Base-by-base conservation (phyloP, 2,329 filamentous ascomycete species). In the Penicillium sp. region DNA sequence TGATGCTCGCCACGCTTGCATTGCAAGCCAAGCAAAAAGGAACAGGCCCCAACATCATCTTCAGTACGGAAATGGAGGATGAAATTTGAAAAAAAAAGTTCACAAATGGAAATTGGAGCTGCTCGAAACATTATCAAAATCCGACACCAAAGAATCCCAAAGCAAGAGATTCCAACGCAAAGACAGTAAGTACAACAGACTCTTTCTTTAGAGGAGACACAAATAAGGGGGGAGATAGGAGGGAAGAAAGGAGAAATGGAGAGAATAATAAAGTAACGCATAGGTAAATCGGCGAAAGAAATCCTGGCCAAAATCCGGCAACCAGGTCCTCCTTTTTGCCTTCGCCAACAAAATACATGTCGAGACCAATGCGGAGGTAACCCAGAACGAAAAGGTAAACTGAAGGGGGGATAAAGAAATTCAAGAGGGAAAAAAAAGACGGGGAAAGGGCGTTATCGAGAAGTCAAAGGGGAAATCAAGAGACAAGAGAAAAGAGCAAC, bases 331-430 rank as follows among this genome's bases (percentile, higher is more conserved):
- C 43, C 53, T 56, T 55, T 53, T 55, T 53, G 61, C 53, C 51
- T 44, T 50, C 43, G 46, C 58, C 53, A 50, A 62, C 56, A 62
- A 55, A 59, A 61, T 60, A 67, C 55, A 67, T 62, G 58, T 59
- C 57, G 59, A 65, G 63, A 61, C 60, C 58, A 55, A 64, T 61
- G 61, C 50, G 44, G 68, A 75, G 68, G 70, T 68, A 73, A 73
- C 69, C 67, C 51, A 63, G 65, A 64, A 64, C 69, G 67, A 70
- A 62, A 53, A 53, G 49, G 59, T 59, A 67, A 69, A 59, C 37
- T 42, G 51, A 57, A 60, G 47, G 45, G 57, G 57, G 54, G 51
- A 63, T 54, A 60, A 57, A 69, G 66, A 66, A 69, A 69, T 69
- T 61, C 56, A 64, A 68, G 65, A 69, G 61, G 64, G 68, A 63